Percentiles rank a stretch among this genome's conserved stretches.
These are phyloP conservation scores for Sporothrix curviconia DNA, from an alignment of 2,329 filamentous ascomycete genomes.

Conservation along the genomic window DNA sequence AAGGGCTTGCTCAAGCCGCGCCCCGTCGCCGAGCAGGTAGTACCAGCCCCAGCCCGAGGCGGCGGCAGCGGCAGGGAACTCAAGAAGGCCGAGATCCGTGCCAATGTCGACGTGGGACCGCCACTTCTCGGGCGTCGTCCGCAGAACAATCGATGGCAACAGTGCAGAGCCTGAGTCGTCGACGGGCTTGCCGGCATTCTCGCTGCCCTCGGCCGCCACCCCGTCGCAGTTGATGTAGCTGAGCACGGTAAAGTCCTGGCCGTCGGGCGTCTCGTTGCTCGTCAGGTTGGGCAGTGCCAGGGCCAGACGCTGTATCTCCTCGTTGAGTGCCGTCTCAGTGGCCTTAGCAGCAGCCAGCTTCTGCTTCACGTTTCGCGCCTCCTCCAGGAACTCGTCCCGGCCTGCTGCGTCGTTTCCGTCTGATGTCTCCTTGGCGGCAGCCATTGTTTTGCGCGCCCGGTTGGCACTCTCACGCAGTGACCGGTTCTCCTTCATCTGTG, in stretches of 20 bases:
- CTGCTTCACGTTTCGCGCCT: conserved; percentile 60
- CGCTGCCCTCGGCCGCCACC: conserved; percentile 23
- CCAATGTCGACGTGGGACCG: conserved; percentile 84
- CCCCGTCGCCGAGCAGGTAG: conserved; percentile 85
- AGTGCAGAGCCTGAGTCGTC: conserved; percentile 1
- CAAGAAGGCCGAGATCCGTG: conserved; percentile 75
- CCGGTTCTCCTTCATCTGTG: conserved; percentile 54
- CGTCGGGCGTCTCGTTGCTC: conserved; percentile 65
- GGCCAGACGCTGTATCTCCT: conserved; percentile 68
- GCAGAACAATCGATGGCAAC: conserved; percentile 9
- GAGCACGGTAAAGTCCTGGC: conserved; percentile 55
- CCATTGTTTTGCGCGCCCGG: conserved; percentile 43
- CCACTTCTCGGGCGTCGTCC: conserved; percentile 42
- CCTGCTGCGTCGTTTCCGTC: conserved; percentile 14
- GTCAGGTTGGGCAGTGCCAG: conserved; percentile 82
- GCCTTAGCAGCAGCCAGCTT: conserved; percentile 54
- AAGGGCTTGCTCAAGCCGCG: conserved; percentile 89
- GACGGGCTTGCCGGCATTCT: conserved; percentile 15
- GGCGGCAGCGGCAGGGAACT: conserved; percentile 75
- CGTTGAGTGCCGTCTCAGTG: conserved; percentile 51
- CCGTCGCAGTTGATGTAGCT: conserved; percentile 73
- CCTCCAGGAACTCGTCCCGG: conserved; percentile 44
- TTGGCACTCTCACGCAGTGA: conserved; percentile 61
- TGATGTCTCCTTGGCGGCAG: conserved; percentile 24
- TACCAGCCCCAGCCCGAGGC: conserved; percentile 97